These are phyloP conservation scores for Cyamopsis tetragonoloba DNA, from an alignment of 306 rosid species.

Conservation along the genomic window DNA sequence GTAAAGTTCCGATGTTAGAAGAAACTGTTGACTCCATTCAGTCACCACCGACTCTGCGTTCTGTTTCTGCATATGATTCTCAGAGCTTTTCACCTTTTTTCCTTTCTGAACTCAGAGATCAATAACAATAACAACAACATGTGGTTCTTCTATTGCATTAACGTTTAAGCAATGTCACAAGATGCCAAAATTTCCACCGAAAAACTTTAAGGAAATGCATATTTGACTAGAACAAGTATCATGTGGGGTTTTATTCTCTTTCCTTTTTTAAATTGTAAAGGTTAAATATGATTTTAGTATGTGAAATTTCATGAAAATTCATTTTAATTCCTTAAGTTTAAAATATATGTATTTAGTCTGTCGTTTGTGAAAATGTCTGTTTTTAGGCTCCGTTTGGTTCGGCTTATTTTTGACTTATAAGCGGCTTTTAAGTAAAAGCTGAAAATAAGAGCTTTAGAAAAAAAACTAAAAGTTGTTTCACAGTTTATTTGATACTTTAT, in stretches of 20 bases:
- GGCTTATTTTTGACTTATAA: too few species aligned
- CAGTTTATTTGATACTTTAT: too few species aligned
- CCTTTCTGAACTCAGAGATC: neutral
- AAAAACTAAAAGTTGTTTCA: too few species aligned
- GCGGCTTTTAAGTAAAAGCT: too few species aligned
- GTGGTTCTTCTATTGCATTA: neutral
- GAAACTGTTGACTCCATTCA: slow-evolving; percentile 23
- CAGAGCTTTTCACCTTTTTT: neutral
- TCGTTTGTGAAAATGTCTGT: too few species aligned
- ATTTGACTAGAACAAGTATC: slow-evolving; percentile 1
- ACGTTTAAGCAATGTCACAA: neutral
- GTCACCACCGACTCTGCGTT: slow-evolving; percentile 4
- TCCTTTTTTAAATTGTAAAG: neutral
- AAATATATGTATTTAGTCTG: too few species aligned
- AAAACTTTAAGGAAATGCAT: neutral
- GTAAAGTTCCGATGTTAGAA: slow-evolving; percentile 4
- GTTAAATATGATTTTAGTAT: too few species aligned
- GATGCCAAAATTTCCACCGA: slow-evolving; percentile 7
- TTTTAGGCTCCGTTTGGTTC: too few species aligned
- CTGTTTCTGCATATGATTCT: slow-evolving; percentile 16
- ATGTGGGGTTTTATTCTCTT: slow-evolving; percentile 6
- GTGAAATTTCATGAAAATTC: too few species aligned
- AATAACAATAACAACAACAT: too few species aligned
- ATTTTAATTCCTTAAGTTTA: too few species aligned
- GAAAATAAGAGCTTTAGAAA: too few species aligned